Evolutionary conservation across 2,329 filamentous ascomycete species (phyloP), one percentile per base, ranked within the genome.

Genomic region (Phialophora expanda): DNA sequence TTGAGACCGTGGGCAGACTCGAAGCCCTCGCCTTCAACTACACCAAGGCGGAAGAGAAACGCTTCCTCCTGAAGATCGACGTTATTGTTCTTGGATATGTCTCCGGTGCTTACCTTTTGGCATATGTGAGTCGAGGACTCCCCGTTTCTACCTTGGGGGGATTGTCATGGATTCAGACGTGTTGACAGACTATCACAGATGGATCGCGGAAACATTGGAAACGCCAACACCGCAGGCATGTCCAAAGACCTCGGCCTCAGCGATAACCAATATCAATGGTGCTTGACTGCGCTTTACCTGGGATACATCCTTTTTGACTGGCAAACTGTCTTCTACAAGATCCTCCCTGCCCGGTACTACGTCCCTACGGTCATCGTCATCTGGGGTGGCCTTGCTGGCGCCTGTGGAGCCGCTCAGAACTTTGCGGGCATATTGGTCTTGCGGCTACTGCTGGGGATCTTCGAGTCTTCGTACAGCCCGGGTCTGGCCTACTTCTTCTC

Each of bases 51-150:
- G 93, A 97, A 76, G 93, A 95, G 75, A 79, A 76, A 28, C 80
- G 82, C 2, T 88, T 95, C 8, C 83, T 92, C 63, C 83, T 82
- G 73, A 93, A 90, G 78, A 87, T 97, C 71, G 93, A 97, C 76
- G 17, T 62, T 20, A 83, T 86, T 61, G 86, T 85, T 69, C 83
- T 97, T 59, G 91, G 96, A 41, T 62, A 62, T 57, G 61, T 62
- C 5, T 62, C 61, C 4, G 61, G 61, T 17, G 7, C 77, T 12
- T 97, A 94, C 75, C 85, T 95, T 82, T 81, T 97, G 67, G 90
- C 89, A 69, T 96, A 96, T 75, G 53, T 55, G 8, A 30, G 53
- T 55, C 7, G 24, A 22, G 11, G 6, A 50, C 5, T 6, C 12
- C 51, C n/a, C 51, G 11, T 14, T 14, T 24, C 26, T 5, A 3